Evolutionary conservation across 2,329 filamentous ascomycete species (phyloP).

Genomic region (Claviceps humidiphila): DNA sequence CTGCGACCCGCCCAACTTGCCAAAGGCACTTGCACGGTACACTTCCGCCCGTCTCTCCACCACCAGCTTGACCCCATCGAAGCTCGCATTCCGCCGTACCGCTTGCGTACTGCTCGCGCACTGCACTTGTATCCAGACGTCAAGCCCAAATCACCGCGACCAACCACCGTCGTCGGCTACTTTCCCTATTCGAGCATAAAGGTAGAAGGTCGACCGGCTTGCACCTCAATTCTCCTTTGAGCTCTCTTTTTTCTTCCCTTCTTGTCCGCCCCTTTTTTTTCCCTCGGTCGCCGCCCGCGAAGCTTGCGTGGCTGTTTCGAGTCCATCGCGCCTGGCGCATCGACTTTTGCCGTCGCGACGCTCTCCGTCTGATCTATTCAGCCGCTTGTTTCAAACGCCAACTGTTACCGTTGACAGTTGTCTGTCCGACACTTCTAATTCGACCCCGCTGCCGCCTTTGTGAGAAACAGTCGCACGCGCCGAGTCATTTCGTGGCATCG

Average conservation of each 20-base stretch:
- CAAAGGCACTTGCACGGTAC: conserved; percentile 11
- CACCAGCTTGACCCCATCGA: background rate
- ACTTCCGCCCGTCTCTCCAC: background rate
- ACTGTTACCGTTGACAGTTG: conserved; percentile 4
- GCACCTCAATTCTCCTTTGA: background rate
- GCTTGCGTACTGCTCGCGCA: background rate
- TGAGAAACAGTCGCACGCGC: background rate
- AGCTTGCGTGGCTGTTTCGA: background rate
- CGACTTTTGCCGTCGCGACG: conserved; percentile 1
- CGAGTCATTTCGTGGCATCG: background rate
- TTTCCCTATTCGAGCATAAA: background rate
- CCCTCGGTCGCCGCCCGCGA: background rate
- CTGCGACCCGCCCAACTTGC: conserved; percentile 8
- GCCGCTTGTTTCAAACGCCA: conserved; percentile 2
- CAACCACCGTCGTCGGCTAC: conserved; percentile 5
- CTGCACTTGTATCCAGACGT: conserved; percentile 1
- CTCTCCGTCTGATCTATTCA: background rate
- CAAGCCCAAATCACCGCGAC: conserved; percentile 5
- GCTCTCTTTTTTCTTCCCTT: background rate
- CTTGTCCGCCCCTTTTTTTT: background rate
- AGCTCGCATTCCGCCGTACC: conserved; percentile 1
- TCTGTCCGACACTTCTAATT: background rate
- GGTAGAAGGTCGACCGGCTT: background rate
- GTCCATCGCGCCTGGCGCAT: conserved; percentile 3
- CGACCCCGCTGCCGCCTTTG: background rate